These are phyloP conservation scores for Coprinopsis cinerea DNA, from an alignment of 768 basidiomycete species.

Conservation along the genomic window DNA sequence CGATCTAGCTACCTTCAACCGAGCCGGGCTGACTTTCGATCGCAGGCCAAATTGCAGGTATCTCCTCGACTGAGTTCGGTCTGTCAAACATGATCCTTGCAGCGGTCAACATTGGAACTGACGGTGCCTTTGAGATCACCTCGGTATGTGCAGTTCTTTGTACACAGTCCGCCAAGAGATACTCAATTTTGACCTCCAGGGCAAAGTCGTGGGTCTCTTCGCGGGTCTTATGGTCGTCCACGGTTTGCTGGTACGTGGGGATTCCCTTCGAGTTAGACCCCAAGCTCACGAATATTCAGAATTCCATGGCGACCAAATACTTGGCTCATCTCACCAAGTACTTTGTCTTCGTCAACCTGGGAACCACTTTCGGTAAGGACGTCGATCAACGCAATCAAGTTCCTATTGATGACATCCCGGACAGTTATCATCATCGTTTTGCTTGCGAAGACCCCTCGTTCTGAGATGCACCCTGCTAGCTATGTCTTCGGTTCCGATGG, in stretches of 20 bases:
- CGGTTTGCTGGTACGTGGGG: slow-evolving; percentile 55
- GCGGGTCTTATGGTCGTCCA: slow-evolving; percentile 70
- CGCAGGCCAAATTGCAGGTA: slow-evolving; percentile 73
- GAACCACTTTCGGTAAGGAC: slow-evolving; percentile 58
- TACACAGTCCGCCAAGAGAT: no score
- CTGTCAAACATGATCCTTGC: slow-evolving; percentile 74
- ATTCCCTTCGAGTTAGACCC: not conserved
- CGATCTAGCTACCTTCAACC: not conserved
- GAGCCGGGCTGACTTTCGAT: slow-evolving; percentile 3
- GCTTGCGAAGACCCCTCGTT: slow-evolving; percentile 63
- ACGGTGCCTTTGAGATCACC: slow-evolving; percentile 56
- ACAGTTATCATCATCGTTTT: slow-evolving; percentile 84
- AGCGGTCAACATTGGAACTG: slow-evolving; percentile 61
- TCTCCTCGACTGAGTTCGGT: slow-evolving; percentile 84
- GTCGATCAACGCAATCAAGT: not conserved
- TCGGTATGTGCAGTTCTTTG: slow-evolving; percentile 25
- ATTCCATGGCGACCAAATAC: slow-evolving; percentile 68
- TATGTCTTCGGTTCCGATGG: slow-evolving; percentile 78
- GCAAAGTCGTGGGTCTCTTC: slow-evolving; percentile 77
- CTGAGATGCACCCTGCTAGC: slow-evolving; percentile 72
- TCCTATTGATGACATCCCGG: slow-evolving; percentile 6
- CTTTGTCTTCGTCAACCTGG: slow-evolving; percentile 87
- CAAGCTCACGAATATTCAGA: slow-evolving; percentile 27
- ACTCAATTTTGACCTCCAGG: no score
- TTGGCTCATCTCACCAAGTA: slow-evolving; percentile 68